Evolutionary conservation across 2,329 filamentous ascomycete species (phyloP).

Genomic region (Trichoderma afroharzianum): DNA sequence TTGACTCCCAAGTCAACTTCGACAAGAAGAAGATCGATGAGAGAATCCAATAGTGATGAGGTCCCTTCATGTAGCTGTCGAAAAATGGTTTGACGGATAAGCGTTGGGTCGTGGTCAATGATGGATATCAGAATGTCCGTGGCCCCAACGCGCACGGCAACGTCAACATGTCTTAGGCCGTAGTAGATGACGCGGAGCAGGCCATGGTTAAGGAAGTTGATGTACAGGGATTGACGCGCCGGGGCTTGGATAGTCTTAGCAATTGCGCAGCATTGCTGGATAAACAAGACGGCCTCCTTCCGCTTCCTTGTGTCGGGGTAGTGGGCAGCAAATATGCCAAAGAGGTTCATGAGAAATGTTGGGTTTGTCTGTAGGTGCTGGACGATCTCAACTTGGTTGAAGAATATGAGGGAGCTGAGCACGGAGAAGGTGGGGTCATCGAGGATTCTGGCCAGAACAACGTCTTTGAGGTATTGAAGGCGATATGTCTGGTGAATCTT

Average conservation of each 20-base stretch:
- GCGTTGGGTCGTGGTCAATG: slow-evolving; percentile 91
- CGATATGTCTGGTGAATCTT: slow-evolving; percentile 98
- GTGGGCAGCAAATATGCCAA: slow-evolving; percentile 72
- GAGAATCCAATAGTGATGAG: slow-evolving; percentile 79
- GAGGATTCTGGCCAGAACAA: slow-evolving; percentile 92
- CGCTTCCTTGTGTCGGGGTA: slow-evolving; percentile 67
- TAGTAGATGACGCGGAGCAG: slow-evolving; percentile 88
- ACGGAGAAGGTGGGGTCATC: slow-evolving; percentile 98
- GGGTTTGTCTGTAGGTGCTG: slow-evolving; percentile 85
- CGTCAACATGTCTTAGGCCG: slow-evolving; percentile 79
- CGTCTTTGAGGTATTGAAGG: slow-evolving; percentile 93
- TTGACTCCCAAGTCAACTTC: slow-evolving; percentile 94
- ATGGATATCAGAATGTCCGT: slow-evolving; percentile 91
- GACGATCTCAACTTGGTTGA: slow-evolving; percentile 97
- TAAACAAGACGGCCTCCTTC: slow-evolving; percentile 92
- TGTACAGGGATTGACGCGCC: slow-evolving; percentile 75
- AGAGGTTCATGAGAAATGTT: slow-evolving; percentile 77
- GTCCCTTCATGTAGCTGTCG: slow-evolving; percentile 86
- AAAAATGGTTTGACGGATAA: slow-evolving; percentile 92
- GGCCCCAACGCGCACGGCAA: slow-evolving; percentile 82
- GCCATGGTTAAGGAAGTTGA: slow-evolving; percentile 84
- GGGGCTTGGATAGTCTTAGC: slow-evolving; percentile 90
- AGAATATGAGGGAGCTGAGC: slow-evolving; percentile 96
- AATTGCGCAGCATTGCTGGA: slow-evolving; percentile 92
- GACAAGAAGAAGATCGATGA: slow-evolving; percentile 86